These are phyloP conservation scores for Styphnolobium japonicum DNA, from an alignment of 306 rosid species.

Conservation along the genomic window DNA sequence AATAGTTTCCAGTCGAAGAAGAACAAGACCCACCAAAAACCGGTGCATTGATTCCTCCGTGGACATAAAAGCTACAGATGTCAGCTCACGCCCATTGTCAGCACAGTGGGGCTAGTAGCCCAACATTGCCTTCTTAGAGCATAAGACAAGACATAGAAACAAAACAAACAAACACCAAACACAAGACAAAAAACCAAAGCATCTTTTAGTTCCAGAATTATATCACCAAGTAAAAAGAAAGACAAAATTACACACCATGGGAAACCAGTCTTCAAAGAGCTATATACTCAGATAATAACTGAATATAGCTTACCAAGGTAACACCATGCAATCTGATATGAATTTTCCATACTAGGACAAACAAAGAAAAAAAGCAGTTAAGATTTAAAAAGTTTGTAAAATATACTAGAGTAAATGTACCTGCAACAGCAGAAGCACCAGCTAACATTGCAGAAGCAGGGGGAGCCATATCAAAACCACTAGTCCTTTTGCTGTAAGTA, in stretches of 20 bases:
- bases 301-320: slow-evolving; percentile 85
- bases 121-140: slow-evolving; percentile 99
- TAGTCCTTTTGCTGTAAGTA: slow-evolving; percentile 87
- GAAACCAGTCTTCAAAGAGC: slow-evolving; percentile 47
- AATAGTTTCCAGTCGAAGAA: slow-evolving; percentile 86
- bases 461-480: slow-evolving; percentile 99
- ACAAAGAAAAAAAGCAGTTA: slow-evolving; percentile 70
- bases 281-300: slow-evolving; percentile 53
- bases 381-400: slow-evolving; percentile 36
- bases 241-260: slow-evolving; percentile 52
- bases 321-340: slow-evolving; percentile 90
- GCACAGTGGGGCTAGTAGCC: slow-evolving; percentile 99
- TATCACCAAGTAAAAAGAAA: slow-evolving; percentile 64
- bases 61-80: slow-evolving; percentile 98
- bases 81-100: slow-evolving; percentile 99
- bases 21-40: slow-evolving; percentile 99
- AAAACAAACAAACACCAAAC: slow-evolving; percentile 97
- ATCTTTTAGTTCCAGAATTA: slow-evolving; percentile 93
- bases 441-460: slow-evolving; percentile 84
- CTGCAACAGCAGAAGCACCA: slow-evolving; percentile 66
- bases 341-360: slow-evolving; percentile 91
- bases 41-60: slow-evolving; percentile 94
- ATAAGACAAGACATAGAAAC: slow-evolving; percentile 94
- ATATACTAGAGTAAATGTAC: slow-evolving; percentile 48
- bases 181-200: slow-evolving; percentile 92